Evolutionary conservation across 345 rosid species (phyloP), one percentile per base, ranked within the genome.

Genomic region (Turnera subulata): DNA sequence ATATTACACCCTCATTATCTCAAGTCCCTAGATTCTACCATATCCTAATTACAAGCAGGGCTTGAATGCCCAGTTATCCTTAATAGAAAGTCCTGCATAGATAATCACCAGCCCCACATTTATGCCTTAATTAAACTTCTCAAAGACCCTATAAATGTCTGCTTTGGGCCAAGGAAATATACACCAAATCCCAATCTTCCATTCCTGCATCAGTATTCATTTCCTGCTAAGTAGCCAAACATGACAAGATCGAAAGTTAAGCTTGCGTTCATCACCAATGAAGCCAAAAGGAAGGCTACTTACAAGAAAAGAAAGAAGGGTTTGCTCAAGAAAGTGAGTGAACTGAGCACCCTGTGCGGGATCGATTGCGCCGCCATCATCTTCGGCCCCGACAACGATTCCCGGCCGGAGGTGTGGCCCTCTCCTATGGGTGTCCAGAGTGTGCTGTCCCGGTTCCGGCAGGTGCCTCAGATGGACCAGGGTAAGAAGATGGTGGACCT

Each of bases 261-360:
- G 23, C 61, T 54, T 20, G 60, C 53, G 6, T 63, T 45, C 68
- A 63, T 63, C 11, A 26, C 61, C 1, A 63, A 63, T 14, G 68
- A 63, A 9, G 46, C 68, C 1, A 61, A 60, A n/a, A 54, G 68
- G 17, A 63, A 63, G 23, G 54, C 68, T 33, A 63, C 68, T 5
- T 63, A 45, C 55, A 63, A 63, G 55, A 63, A 63, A 40, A 46
- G 68, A 48, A 63, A 55, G 60, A 55, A 55, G 48, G 68, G 68
- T 6, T 46, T 63, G 6, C 45, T 63, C 54, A 63, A 63, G 55
- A 63, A 63, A 44, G 68, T 63, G 13, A 55, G 39, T 13, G 68
- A 63, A 46, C 46, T 63, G 16, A 63, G 68, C 26, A 55, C 61
- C 37, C 68, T 63, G 4, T 63, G 68, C 12, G 68, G 46, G 17